Evolutionary conservation across 352 stramenopile genomes (phyloP), one percentile per base, ranked within the genome.

Genomic region (Peronospora destructor): DNA sequence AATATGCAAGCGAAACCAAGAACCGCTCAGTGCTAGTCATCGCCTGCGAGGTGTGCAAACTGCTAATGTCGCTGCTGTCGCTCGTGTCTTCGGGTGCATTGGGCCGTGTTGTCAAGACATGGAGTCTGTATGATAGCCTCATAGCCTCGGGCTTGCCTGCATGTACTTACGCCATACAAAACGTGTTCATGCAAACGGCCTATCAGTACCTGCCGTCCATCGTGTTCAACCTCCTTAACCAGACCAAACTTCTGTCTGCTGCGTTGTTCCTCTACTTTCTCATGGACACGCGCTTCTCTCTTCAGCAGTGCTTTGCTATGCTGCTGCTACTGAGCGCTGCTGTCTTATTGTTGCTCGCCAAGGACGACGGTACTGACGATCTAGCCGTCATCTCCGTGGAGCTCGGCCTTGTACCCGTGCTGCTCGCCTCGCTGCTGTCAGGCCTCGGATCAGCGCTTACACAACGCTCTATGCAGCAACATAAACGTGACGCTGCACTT

Each of bases 171-270:
- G 80, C 80, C n/a, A 59, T 91, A 49, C 83, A 93, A 63, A 93
- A 93, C 45, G 71, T 91, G 51, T 71, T 91, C n/a, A 84, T 91
- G 46, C 81, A 91, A 52, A 49, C 85, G 12, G 68, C 83, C 40
- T 89, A 88, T 58, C 83, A 93, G 63, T 61, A 91, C 59, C 55
- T 91, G 39, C 75, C 78, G 43, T 83, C 83, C 28, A 84, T 91
- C 40, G 66, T 89, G 21, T 91, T 91, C 56, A 93, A 91, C 61
- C 64, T 93, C 34, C 72, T 93, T 34, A 93, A 93, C 68, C 83
- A 93, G 68, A 91, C 80, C 60, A 93, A 93, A 59, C 57, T 93
- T 21, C 61, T 93, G 17, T 91, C 71, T 45, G 87, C 83, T 12
- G 83, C 83, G 23, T 63, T 91, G 44, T 90, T 91, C 49, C 73